These are phyloP conservation scores for Breynia disticha DNA, from an alignment of 441 rosid genomes.

Conservation along the genomic window DNA sequence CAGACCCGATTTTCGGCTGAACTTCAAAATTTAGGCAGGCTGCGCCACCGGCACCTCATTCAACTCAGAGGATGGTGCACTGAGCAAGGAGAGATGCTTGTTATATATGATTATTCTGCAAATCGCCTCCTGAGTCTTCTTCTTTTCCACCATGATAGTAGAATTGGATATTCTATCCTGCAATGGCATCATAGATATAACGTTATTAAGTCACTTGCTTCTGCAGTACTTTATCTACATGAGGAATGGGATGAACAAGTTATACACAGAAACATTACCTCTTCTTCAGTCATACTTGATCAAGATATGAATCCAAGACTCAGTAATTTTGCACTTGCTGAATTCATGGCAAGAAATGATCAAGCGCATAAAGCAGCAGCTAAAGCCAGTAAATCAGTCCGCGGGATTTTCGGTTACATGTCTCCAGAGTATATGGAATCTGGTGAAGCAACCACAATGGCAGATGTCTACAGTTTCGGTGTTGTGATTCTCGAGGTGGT, in stretches of 20 bases:
- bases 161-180: constrained; percentile 30
- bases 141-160: constrained; percentile 49
- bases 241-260: constrained; percentile 98
- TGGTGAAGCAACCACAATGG: constrained; percentile 73
- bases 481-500: constrained; percentile 81
- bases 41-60: constrained; percentile 74
- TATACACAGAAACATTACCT: constrained; percentile 81
- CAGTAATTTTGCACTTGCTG: constrained; percentile 75
- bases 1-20: constrained; percentile 59
- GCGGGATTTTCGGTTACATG: constrained; percentile 93
- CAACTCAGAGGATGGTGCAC: constrained; percentile 98
- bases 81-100: constrained; percentile 95
- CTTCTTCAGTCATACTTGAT: constrained; percentile 65
- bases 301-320: constrained; percentile 80
- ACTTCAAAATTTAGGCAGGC: constrained; percentile 67
- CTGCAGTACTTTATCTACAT: constrained; percentile 79
- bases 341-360: constrained; percentile 76
- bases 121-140: constrained; percentile 64
- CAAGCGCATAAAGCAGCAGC: constrained; percentile 51
- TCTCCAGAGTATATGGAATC: constrained; percentile 85
- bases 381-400: constrained; percentile 39
- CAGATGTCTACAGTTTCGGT: constrained; percentile 86
- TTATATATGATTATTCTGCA: constrained; percentile 67
- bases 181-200: constrained; percentile 60
- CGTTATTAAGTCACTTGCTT: constrained; percentile 67